A percentile compares a stretch with the other conserved stretches of the same genome.
Evolutionary conservation across 805 yeast species (phyloP).

Genomic region (Saccharomycopsis babjevae): DNA sequence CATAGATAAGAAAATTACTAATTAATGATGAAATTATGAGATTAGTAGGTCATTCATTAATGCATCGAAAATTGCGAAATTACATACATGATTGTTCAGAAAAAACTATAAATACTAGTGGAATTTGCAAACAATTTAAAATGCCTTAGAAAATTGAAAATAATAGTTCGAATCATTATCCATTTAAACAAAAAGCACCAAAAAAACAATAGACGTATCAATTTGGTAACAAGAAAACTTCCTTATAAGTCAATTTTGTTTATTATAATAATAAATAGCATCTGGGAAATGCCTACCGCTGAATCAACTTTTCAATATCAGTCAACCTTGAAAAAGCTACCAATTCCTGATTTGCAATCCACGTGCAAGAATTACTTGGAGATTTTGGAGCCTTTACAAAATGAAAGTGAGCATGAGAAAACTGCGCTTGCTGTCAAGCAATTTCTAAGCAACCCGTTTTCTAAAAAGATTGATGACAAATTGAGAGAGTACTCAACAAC

Average conservation of each 20-base stretch:
- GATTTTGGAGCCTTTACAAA: constrained; percentile 71
- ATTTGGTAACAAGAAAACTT: no score
- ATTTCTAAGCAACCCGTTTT: constrained; percentile 43
- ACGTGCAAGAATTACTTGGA: constrained; percentile 59
- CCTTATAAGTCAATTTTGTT: no score
- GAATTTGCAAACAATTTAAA: no score
- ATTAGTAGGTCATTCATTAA: neutral
- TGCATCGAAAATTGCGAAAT: no score
- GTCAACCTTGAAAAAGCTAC: constrained; percentile 50
- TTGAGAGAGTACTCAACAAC: constrained; percentile 51
- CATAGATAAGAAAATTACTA: neutral
- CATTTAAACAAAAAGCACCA: no score
- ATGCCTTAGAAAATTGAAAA: no score
- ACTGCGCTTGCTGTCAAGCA: constrained; percentile 49
- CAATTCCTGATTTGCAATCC: constrained; percentile 65
- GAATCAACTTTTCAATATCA: constrained; percentile 48
- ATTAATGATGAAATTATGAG: neutral
- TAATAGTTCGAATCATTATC: no score
- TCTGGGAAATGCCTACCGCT: neutral
- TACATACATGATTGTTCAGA: no score
- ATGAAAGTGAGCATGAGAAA: constrained; percentile 53
- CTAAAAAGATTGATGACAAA: constrained; percentile 49
- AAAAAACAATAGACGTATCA: no score
- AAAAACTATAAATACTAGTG: no score
- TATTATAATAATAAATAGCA: no score